These are phyloP conservation scores for Kalanchoe fedtschenkoi DNA, from an alignment of 164 flowering plant genomes.

Conservation along the genomic window DNA sequence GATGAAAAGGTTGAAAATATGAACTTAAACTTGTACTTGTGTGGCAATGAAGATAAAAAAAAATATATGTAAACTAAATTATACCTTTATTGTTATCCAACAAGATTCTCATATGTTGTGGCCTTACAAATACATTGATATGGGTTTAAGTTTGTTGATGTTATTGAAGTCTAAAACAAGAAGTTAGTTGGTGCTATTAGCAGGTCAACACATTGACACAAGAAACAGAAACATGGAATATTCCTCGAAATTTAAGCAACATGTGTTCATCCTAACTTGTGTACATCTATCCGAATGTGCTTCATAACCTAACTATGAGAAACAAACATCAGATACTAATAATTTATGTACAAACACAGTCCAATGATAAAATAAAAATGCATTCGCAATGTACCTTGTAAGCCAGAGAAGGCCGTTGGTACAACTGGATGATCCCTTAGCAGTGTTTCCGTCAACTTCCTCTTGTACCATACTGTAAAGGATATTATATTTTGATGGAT, in stretches of 20 bases:
- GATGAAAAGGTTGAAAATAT: too few relatives aligned
- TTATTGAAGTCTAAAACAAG: too few relatives aligned
- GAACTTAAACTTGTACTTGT: too few relatives aligned
- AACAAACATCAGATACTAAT: not conserved
- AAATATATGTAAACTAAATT: not conserved
- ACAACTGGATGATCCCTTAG: conserved; percentile 85
- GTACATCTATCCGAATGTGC: not conserved
- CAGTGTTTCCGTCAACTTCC: conserved; percentile 69
- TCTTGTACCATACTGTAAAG: conserved; percentile 57
- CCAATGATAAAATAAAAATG: not conserved
- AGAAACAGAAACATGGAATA: not conserved
- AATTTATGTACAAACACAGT: not conserved
- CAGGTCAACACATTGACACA: not conserved
- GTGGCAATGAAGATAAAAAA: not conserved
- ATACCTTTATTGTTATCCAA: not conserved
- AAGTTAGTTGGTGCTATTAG: not conserved
- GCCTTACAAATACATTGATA: not conserved
- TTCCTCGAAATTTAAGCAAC: too few relatives aligned
- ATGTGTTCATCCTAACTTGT: not conserved
- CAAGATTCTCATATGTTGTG: not conserved
- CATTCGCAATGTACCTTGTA: conserved; percentile 51
- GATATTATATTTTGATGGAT: conserved; percentile 46
- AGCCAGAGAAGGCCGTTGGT: conserved; percentile 97
- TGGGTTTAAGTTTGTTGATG: not conserved
- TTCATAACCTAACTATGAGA: not conserved